A percentile compares a stretch with the other conserved stretches of the same genome.
These are phyloP conservation scores for Botrytis sinoallii DNA, from an alignment of 2,329 filamentous ascomycete species.

Conservation along the genomic window DNA sequence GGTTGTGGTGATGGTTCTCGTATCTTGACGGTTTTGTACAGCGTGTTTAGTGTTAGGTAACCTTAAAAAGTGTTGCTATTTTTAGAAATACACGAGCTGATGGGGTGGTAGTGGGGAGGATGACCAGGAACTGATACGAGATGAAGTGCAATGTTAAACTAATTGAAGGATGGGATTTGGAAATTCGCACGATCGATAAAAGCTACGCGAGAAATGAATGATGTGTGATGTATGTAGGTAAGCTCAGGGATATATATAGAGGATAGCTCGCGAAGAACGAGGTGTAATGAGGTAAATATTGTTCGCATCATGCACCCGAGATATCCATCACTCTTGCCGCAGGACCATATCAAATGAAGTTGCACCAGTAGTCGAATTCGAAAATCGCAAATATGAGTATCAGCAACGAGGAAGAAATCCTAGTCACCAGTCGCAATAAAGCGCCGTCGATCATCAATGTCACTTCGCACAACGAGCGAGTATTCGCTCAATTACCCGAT, in stretches of 20 bases:
- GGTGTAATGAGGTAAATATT: background rate
- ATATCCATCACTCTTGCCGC: background rate
- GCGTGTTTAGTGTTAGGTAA: background rate
- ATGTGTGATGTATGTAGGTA: background rate
- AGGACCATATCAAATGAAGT: background rate
- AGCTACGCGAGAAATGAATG: background rate
- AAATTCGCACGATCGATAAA: background rate
- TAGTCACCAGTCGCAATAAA: constrained; percentile 30
- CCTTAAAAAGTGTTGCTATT: background rate
- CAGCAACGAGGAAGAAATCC: constrained; percentile 24
- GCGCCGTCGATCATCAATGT: constrained; percentile 34
- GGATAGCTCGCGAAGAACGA: background rate
- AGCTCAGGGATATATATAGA: background rate
- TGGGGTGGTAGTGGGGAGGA: background rate
- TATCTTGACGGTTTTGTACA: background rate
- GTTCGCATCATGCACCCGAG: background rate
- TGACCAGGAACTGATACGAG: background rate
- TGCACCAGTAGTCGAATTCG: background rate
- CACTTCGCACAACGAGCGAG: constrained; percentile 27
- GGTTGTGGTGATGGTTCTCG: background rate
- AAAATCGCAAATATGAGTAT: background rate
- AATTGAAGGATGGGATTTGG: background rate
- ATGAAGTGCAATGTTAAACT: background rate
- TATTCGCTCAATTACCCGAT: constrained; percentile 33
- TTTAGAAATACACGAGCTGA: background rate